A percentile compares a stretch with the other conserved stretches of the same genome.
These are phyloP conservation scores for Syzygium grande DNA, from an alignment of 345 rosid genomes.

Conservation along the genomic window DNA sequence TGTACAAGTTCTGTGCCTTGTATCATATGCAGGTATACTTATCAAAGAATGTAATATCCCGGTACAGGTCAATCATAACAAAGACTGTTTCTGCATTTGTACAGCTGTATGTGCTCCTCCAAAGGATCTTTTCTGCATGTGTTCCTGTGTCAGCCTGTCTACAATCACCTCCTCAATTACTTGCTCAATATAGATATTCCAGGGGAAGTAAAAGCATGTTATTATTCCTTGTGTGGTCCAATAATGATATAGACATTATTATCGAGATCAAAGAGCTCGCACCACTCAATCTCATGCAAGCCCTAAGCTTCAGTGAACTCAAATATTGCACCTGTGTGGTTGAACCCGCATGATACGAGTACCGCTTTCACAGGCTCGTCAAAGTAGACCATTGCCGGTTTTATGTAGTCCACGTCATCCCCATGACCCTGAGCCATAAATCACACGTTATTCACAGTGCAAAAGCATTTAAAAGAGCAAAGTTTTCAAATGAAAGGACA, in stretches of 20 bases:
- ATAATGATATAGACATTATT: not conserved
- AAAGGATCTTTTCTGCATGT: not conserved
- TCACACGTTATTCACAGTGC: not conserved
- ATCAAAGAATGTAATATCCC: not conserved
- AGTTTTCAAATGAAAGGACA: not conserved
- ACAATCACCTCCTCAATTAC: not conserved
- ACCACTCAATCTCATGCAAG: not conserved
- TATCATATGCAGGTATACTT: not conserved
- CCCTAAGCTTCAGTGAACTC: slow-evolving; percentile 26
- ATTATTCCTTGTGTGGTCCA: not conserved
- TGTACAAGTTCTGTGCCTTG: not conserved
- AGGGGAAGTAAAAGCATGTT: not conserved
- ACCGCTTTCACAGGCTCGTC: slow-evolving; percentile 51
- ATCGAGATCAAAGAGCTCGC: not conserved
- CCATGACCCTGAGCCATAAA: slow-evolving; percentile 64
- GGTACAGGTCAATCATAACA: not conserved
- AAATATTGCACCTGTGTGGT: slow-evolving; percentile 75
- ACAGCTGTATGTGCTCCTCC: not conserved
- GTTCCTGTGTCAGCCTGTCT: not conserved
- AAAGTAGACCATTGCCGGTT: slow-evolving; percentile 45
- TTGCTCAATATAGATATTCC: not conserved
- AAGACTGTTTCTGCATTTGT: not conserved
- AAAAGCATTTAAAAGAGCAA: not conserved
- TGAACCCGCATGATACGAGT: slow-evolving; percentile 85
- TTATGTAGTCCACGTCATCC: slow-evolving; percentile 63